These are phyloP conservation scores for Pseudotsuga menziesii DNA, from an alignment of 75 land plant species.

Conservation along the genomic window DNA sequence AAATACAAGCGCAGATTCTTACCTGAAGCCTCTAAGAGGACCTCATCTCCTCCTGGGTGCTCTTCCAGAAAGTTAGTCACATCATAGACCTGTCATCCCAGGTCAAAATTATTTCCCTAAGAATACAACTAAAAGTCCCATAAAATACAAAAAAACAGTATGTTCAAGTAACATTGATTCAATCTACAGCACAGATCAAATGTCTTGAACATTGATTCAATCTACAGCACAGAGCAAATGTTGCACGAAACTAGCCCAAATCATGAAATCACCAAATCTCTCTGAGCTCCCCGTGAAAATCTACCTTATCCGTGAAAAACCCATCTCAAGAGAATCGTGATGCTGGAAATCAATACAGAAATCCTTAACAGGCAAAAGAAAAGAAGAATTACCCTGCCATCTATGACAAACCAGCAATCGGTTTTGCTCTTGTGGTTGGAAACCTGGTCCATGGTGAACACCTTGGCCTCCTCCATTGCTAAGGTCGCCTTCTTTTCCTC, in stretches of 20 bases:
- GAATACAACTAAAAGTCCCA: not conserved
- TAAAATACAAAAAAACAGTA: not conserved
- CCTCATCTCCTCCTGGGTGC: conserved; percentile 36
- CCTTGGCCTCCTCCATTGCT: conserved; percentile 5
- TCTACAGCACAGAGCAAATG: not conserved
- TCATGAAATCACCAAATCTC: not conserved
- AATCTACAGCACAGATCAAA: not conserved
- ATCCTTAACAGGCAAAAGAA: not conserved
- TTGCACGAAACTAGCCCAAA: not conserved
- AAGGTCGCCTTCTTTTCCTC: not conserved
- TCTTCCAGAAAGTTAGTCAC: conserved; percentile 35
- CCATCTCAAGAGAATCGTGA: too few species aligned
- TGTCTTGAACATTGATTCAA: not conserved
- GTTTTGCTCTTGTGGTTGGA: conserved; percentile 24
- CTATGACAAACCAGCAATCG: conserved; percentile 52
- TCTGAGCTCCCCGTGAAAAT: too few species aligned
- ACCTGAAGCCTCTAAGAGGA: conserved; percentile 28
- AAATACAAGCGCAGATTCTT: not conserved
- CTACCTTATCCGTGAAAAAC: too few species aligned
- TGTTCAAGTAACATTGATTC: not conserved
- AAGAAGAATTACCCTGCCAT: conserved; percentile 23
- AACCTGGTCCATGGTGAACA: conserved; percentile 20
- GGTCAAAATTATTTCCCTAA: not conserved
- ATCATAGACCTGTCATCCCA: conserved; percentile 24
- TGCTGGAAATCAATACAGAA: too few species aligned